Base-by-base conservation (phyloP, 2,329 filamentous ascomycete genomes). In the Colletotrichum sublineola region DNA sequence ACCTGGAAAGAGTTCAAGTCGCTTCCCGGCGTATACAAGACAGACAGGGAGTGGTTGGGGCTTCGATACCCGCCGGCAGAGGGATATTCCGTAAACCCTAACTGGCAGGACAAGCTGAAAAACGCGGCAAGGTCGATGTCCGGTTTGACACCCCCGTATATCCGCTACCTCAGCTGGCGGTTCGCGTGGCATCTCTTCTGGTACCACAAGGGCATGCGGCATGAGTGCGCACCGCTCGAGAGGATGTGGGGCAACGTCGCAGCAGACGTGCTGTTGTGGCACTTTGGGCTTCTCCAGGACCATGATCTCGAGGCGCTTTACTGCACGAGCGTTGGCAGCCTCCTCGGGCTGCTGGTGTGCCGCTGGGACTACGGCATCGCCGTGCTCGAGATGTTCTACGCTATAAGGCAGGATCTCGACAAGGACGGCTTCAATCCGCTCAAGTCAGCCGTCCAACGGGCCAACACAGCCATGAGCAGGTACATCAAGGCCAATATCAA, bases 101-200 rank as follows among this genome's bases (percentile, higher is more conserved):
- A 9, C 11, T 64, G 62, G 62, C 62, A 56, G 31, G 20, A 46
- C 15, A 64, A 6, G 36, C 62, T 56, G n/a, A 31, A 46, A 40
- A 18, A 15, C 20, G 48, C 61, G n/a, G 12, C 40, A 11, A 58
- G 8, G 20, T 15, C 18, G 3, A 24, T 24, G 14, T 5, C 29
- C 29, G 5, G 1, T 12, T 36, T 64, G 18, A 64, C 18, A 18
- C 38, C 29, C 6, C 38, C 62, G 24, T 64, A 44, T n/a, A 3
- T 20, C 29, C 50, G 20, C 18, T 64, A 64, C 29, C 14, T 64
- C 15, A 5, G 24, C 62, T 64, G 62, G 62, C 50, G 62, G 20
- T 64, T 53, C 5, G 50, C 62, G 5, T 64, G 62, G 62, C 50
- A 56, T 55, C 52, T 64, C 36, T 64, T 64, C 50, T 64, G 48